Percentiles rank a stretch among this genome's conserved stretches.
Evolutionary conservation across 1,284 basidiomycete species (phyloP).

Genomic region (Sporisorium iseilematis-ciliati): DNA sequence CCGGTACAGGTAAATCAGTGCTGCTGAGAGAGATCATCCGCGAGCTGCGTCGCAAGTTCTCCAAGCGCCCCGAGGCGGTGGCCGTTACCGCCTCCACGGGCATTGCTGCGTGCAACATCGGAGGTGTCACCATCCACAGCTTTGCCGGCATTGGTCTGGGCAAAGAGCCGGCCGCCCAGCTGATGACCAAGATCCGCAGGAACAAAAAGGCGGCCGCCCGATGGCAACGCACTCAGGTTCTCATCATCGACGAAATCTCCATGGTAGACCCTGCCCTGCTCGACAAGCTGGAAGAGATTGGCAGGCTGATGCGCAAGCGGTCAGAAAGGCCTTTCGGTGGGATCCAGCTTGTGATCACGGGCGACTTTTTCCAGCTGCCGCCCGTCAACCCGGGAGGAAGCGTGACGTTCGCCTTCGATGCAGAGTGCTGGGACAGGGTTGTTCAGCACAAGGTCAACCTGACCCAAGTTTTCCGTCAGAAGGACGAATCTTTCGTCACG

Average conservation of each 20-base stretch:
- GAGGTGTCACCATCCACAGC: conserved; percentile 91
- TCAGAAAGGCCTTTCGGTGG: conserved; percentile 83
- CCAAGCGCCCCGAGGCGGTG: conserved; percentile 74
- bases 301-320: conserved; percentile 75
- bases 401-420: conserved; percentile 78
- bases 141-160: conserved; percentile 91
- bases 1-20: conserved; percentile 92
- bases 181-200: conserved; percentile 78
- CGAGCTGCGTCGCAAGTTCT: conserved; percentile 74
- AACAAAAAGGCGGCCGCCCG: conserved; percentile 78
- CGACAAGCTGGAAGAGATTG: conserved; percentile 85
- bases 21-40: conserved; percentile 89
- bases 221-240: conserved; percentile 81
- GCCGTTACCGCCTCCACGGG: conserved; percentile 90
- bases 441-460: conserved; percentile 85
- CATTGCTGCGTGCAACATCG: conserved; percentile 92
- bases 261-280: conserved; percentile 96
- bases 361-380: conserved; percentile 97
- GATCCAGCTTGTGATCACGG: conserved; percentile 90
- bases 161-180: conserved; percentile 76
- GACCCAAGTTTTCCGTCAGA: conserved; percentile 85
- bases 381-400: conserved; percentile 77
- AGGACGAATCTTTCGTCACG: conserved; percentile 71
- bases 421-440: conserved; percentile 81
- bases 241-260: conserved; percentile 94